These are phyloP conservation scores for Ambrosia hybrid DNA, from an alignment of 140 eudicot species.

Conservation along the genomic window DNA sequence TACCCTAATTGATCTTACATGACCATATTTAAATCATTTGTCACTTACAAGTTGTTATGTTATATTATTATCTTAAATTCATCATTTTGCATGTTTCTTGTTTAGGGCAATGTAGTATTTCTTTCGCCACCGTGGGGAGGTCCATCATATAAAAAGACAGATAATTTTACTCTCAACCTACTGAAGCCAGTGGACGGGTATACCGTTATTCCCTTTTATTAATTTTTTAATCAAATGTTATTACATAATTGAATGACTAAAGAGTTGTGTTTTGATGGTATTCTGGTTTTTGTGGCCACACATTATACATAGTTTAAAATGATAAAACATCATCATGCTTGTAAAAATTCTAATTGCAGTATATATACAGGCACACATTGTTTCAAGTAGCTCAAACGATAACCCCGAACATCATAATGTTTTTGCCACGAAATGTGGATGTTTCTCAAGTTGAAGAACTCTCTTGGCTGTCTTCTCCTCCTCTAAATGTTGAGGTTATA, in stretches of 20 bases:
- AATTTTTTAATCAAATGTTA: background rate
- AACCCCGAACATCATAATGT: conserved; percentile 73
- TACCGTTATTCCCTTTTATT: background rate
- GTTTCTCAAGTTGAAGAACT: conserved; percentile 64
- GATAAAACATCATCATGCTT: too few relatives aligned
- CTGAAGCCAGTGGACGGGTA: conserved; percentile 87
- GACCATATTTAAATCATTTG: background rate
- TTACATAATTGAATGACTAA: too few relatives aligned
- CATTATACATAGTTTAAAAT: too few relatives aligned
- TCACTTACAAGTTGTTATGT: conserved; percentile 3
- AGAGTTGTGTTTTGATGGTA: too few relatives aligned
- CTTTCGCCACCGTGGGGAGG: conserved; percentile 98
- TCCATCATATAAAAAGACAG: conserved; percentile 54
- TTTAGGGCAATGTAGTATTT: conserved; percentile 65
- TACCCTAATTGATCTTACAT: too few relatives aligned
- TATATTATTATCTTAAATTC: conserved; percentile 17
- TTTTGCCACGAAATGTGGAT: conserved; percentile 72
- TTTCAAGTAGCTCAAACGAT: conserved; percentile 75
- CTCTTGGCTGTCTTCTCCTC: conserved; percentile 84
- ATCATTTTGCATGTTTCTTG: conserved; percentile 15
- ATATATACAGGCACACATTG: conserved; percentile 50
- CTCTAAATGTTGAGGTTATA: conserved; percentile 66
- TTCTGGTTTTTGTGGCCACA: too few relatives aligned
- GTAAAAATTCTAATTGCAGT: background rate
- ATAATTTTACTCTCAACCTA: conserved; percentile 53